Percentiles rank a stretch among this genome's conserved stretches.
phyloP scores from a whole-genome alignment of 306 rosid species.

The Pueraria montana region DNA sequence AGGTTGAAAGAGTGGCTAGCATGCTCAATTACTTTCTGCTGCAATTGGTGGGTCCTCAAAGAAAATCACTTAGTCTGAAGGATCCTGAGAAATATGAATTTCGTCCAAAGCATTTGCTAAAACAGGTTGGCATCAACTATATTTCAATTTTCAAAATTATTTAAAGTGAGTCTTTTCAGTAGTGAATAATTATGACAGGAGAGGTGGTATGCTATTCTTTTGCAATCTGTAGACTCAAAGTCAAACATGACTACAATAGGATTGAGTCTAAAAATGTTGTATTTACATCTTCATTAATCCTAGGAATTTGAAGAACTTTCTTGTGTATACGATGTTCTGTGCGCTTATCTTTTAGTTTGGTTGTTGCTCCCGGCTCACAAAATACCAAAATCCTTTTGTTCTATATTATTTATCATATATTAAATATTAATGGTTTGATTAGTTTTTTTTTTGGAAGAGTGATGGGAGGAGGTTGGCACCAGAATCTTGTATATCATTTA shows the following conservation, averaged over 20 bases:
- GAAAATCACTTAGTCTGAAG: constrained; percentile 92
- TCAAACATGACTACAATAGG: constrained; percentile 7
- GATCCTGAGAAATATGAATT: constrained; percentile 98
- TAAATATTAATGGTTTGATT: neutral
- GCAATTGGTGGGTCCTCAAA: constrained; percentile 98
- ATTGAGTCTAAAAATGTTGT: neutral
- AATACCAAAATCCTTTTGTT: neutral
- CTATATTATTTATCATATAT: neutral
- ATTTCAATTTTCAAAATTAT: constrained; percentile 35
- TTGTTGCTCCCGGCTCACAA: constrained; percentile 6
- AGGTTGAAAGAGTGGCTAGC: constrained; percentile 99
- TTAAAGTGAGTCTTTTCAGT: neutral
- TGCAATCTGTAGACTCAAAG: neutral
- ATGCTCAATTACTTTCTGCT: constrained; percentile 98
- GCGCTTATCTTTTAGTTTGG: no score
- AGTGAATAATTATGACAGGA: constrained; percentile 14
- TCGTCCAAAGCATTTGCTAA: constrained; percentile 92
- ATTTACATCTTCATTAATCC: neutral
- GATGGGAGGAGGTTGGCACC: neutral
- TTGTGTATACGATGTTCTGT: neutral
- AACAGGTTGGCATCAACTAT: constrained; percentile 72
- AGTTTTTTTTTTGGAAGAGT: constrained; percentile 9
- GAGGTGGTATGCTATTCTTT: constrained; percentile 29
- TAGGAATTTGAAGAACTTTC: neutral
- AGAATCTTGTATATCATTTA: neutral